These are phyloP conservation scores for Macrolepiota fuliginosa DNA, from an alignment of 768 basidiomycete species.

Conservation along the genomic window DNA sequence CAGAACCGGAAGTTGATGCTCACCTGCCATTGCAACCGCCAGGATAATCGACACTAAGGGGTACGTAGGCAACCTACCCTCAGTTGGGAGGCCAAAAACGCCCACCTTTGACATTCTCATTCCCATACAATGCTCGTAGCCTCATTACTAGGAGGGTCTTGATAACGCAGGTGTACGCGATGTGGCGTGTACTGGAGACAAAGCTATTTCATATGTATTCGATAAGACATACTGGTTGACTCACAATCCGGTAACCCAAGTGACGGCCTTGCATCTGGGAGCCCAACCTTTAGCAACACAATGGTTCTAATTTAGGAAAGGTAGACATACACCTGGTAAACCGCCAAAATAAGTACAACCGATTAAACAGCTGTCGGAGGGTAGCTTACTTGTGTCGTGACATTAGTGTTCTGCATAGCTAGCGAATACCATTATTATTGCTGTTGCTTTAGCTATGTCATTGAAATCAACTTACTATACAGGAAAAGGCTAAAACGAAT, in stretches of 20 bases:
- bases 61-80: background rate
- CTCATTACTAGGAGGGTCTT: conserved; percentile 8
- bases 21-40: conserved; percentile 3
- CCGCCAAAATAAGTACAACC: background rate
- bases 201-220: too few species aligned
- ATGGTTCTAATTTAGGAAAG: background rate
- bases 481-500: background rate
- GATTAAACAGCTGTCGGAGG: background rate
- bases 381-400: background rate
- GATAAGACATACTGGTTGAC: background rate
- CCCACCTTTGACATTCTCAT: background rate
- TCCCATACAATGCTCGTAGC: conserved; percentile 6
- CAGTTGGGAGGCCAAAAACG: background rate
- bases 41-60: background rate
- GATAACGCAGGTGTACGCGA: conserved; percentile 5
- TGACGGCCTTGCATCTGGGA: conserved; percentile 3
- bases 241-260: conserved; percentile 10
- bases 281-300: background rate
- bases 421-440: background rate
- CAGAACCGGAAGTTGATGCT: background rate
- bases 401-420: background rate
- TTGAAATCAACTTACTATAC: background rate
- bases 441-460: background rate
- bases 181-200: background rate
- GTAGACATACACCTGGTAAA: background rate